Evolutionary conservation across 108 stramenopile genomes (phyloP).

Genomic region (Cyclotella choctawhatcheeana): DNA sequence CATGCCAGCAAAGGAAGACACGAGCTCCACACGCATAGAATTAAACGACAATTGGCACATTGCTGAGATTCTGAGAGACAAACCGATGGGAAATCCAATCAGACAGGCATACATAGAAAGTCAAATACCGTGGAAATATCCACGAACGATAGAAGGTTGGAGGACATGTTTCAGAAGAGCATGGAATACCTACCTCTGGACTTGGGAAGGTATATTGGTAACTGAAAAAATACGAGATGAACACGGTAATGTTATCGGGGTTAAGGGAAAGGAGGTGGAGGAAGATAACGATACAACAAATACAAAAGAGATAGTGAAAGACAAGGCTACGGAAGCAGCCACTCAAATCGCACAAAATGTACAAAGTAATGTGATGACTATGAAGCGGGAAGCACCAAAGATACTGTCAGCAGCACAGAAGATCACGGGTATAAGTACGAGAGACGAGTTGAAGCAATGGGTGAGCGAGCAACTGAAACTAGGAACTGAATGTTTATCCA

Average conservation of each 20-base stretch:
- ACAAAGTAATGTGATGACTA: constrained; percentile 57
- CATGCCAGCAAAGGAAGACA: neutral
- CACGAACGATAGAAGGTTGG: constrained; percentile 41
- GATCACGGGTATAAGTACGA: constrained; percentile 65
- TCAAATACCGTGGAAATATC: constrained; percentile 19
- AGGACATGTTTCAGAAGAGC: constrained; percentile 13
- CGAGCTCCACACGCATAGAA: too few relatives aligned
- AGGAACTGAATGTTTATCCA: constrained; percentile 64
- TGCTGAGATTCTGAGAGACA: constrained; percentile 14
- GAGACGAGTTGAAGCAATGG: constrained; percentile 65
- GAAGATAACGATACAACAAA: constrained; percentile 16
- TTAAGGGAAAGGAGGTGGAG: constrained; percentile 13
- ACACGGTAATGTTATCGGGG: constrained; percentile 37
- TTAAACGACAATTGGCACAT: neutral
- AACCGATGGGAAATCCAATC: constrained; percentile 32
- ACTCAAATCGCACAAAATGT: constrained; percentile 56
- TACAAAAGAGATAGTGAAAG: constrained; percentile 9
- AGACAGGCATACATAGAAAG: constrained; percentile 23
- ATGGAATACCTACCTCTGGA: constrained; percentile 35
- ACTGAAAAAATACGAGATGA: constrained; percentile 39
- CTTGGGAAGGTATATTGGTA: constrained; percentile 44
- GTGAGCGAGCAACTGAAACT: constrained; percentile 70
- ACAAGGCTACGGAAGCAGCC: constrained; percentile 34
- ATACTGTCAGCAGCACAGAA: constrained; percentile 60
- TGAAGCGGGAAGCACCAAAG: constrained; percentile 49